phyloP scores from a whole-genome alignment of 441 rosid genomes.

The Syzygium malaccense region DNA sequence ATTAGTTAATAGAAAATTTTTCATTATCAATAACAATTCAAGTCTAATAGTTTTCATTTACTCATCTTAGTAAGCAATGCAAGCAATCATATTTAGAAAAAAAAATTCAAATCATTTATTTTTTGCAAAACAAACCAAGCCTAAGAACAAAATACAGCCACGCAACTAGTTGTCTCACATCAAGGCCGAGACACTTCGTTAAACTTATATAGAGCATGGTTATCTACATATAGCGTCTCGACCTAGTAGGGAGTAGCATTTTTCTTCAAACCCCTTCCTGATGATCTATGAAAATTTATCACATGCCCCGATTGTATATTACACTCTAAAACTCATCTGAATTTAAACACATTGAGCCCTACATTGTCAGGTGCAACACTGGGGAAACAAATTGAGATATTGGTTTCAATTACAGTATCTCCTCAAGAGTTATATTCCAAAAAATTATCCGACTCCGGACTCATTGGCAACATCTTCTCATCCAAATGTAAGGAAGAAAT shows the following conservation, averaged over 20 bases:
- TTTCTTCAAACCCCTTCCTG: background rate
- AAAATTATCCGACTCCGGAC: background rate
- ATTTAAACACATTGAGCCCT: background rate
- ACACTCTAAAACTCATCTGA: background rate
- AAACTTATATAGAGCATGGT: background rate
- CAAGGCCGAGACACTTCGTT: background rate
- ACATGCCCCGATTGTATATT: no score
- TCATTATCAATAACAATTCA: no score
- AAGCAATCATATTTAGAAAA: no score
- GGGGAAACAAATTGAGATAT: background rate
- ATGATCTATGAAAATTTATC: background rate
- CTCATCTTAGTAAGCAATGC: no score
- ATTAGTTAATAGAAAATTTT: no score
- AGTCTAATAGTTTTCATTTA: no score
- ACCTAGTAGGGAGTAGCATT: background rate
- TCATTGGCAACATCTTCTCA: background rate
- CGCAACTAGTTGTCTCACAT: background rate
- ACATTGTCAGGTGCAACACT: background rate
- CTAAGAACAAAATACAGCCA: background rate
- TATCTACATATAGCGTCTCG: background rate
- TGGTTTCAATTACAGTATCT: background rate
- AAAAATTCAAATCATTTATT: no score
- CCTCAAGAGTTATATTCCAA: background rate
- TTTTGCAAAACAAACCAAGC: no score
- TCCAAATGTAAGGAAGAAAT: background rate